These are phyloP conservation scores for Penicillium griseofulvum DNA, from an alignment of 2,329 filamentous ascomycete species.

Conservation along the genomic window DNA sequence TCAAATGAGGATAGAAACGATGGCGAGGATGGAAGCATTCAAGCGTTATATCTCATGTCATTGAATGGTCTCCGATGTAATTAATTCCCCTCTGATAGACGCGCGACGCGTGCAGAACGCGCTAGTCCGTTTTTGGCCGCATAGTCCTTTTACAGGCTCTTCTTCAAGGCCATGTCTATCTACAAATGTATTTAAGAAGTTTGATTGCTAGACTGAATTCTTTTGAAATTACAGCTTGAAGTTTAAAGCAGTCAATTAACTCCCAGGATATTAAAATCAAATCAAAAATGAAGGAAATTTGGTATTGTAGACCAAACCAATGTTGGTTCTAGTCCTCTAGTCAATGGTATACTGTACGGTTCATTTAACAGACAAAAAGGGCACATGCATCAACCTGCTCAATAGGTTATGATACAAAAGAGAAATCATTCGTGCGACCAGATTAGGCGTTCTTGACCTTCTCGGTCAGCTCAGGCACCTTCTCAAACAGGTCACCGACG, in stretches of 20 bases:
- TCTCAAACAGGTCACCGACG: slow-evolving; percentile 92
- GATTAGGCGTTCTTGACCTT: slow-evolving; percentile 67
- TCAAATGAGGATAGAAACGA: slow-evolving; percentile 50
- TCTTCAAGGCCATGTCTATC: background rate
- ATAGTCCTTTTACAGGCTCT: background rate
- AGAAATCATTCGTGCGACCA: slow-evolving; percentile 7
- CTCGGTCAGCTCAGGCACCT: slow-evolving; percentile 92
- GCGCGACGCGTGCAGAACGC: slow-evolving; percentile 27
- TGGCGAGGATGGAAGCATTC: slow-evolving; percentile 37
- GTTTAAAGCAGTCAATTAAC: background rate
- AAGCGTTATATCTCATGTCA: slow-evolving; percentile 23
- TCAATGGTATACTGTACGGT: slow-evolving; percentile 20
- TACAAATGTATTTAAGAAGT: background rate
- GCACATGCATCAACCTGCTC: slow-evolving; percentile 3
- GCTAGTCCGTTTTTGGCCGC: slow-evolving; percentile 26
- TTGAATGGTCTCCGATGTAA: slow-evolving; percentile 7
- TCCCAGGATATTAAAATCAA: background rate
- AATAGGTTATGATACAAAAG: slow-evolving; percentile 22
- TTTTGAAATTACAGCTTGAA: background rate
- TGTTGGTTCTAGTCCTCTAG: slow-evolving; percentile 9
- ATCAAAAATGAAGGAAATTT: slow-evolving; percentile 3
- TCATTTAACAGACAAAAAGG: slow-evolving; percentile 13
- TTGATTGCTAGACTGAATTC: background rate
- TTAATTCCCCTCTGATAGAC: slow-evolving; percentile 24
- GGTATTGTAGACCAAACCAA: slow-evolving; percentile 7